A percentile compares a stretch with the other conserved stretches of the same genome.
Evolutionary conservation across 2,329 filamentous ascomycete species (phyloP).

Genomic region (Periglandula ipomoeae): DNA sequence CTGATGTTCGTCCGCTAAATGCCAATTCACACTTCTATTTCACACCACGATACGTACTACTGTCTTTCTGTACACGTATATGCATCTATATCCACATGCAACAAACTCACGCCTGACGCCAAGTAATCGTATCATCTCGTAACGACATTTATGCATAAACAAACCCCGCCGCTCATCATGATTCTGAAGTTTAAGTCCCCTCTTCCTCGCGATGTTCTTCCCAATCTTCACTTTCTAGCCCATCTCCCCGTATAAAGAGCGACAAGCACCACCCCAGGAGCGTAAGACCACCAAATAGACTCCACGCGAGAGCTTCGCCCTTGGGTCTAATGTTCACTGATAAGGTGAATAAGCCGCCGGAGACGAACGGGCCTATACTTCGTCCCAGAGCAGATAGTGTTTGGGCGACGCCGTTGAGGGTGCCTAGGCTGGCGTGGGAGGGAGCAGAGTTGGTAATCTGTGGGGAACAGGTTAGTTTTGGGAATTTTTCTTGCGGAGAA

Average conservation of each 20-base stretch:
- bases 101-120: too few relatives aligned
- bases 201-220: slow-evolving; percentile 11
- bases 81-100: too few relatives aligned
- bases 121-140: too few relatives aligned
- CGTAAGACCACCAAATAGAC: slow-evolving; percentile 74
- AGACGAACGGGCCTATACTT: slow-evolving; percentile 79
- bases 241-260: slow-evolving; percentile 61
- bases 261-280: slow-evolving; percentile 73
- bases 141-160: too few relatives aligned
- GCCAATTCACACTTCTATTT: too few relatives aligned
- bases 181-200: neutral
- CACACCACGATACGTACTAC: too few relatives aligned
- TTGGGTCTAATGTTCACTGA: slow-evolving; percentile 65
- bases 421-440: slow-evolving; percentile 75
- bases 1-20: too few relatives aligned
- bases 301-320: slow-evolving; percentile 79
- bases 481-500: neutral
- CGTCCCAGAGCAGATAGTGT: slow-evolving; percentile 86
- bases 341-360: slow-evolving; percentile 76
- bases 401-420: slow-evolving; percentile 87
- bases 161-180: too few relatives aligned
- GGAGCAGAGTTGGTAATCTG: slow-evolving; percentile 91
- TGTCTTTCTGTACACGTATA: too few relatives aligned
- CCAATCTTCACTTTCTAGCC: slow-evolving; percentile 51
- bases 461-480: neutral